phyloP scores from a whole-genome alignment of 2,329 filamentous ascomycete genomes.

The Trichoderma sp. region DNA sequence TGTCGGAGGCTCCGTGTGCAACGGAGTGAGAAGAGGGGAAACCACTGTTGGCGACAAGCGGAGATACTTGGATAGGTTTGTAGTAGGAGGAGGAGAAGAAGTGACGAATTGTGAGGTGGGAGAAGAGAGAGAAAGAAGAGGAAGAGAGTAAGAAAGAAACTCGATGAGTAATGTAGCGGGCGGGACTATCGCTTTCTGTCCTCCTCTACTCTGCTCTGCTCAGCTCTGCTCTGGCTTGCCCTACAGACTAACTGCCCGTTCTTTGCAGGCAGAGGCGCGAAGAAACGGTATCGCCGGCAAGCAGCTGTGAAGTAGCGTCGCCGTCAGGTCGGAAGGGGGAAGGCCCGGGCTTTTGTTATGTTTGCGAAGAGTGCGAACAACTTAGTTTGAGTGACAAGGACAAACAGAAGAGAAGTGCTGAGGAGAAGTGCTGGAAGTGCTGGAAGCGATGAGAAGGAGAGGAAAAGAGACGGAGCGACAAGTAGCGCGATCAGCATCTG shows the following conservation, averaged over 20 bases:
- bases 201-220: not conserved
- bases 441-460: slow-evolving; percentile 31
- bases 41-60: not conserved
- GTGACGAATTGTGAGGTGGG: not conserved
- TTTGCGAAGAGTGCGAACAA: not conserved
- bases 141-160: not conserved
- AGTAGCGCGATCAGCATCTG: slow-evolving; percentile 22
- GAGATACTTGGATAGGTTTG: not conserved
- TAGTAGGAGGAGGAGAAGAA: not conserved
- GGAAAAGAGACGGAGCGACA: slow-evolving; percentile 1
- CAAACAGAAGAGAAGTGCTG: slow-evolving; percentile 8
- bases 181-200: too few relatives aligned
- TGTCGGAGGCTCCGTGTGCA: slow-evolving; percentile 4
- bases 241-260: too few relatives aligned
- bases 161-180: too few relatives aligned
- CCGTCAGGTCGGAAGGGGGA: not conserved
- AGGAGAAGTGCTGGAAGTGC: slow-evolving; percentile 5
- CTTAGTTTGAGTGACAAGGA: not conserved
- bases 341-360: not conserved
- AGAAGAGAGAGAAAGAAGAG: not conserved
- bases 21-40: slow-evolving; percentile 13
- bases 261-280: not conserved
- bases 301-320: not conserved
- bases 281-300: slow-evolving; percentile 20
- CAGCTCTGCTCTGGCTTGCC: not conserved